These are phyloP conservation scores for Colletotrichum gigasporum DNA, from an alignment of 2,329 filamentous ascomycete species.

Conservation along the genomic window DNA sequence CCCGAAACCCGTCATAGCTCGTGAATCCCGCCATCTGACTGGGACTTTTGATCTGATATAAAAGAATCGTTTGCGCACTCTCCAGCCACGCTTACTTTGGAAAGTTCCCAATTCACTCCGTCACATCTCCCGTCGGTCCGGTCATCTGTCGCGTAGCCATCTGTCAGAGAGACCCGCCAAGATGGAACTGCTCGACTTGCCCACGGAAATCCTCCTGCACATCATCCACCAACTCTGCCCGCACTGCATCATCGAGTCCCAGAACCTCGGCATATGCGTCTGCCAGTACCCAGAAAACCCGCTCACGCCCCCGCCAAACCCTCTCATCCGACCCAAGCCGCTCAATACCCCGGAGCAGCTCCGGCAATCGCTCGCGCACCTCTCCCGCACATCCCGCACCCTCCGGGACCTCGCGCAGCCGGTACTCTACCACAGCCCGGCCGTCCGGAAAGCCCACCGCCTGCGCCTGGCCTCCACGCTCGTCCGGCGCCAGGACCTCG, in stretches of 20 bases:
- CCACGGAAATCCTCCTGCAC: background rate
- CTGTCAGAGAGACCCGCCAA: background rate
- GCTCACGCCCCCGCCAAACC: background rate
- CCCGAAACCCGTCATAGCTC: too few species aligned
- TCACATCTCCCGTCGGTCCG: too few species aligned
- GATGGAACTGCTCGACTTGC: background rate
- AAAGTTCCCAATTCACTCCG: too few species aligned
- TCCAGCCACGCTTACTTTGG: too few species aligned
- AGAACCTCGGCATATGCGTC: background rate
- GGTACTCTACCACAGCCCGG: slow-evolving; percentile 5
- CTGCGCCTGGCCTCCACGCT: slow-evolving; percentile 1
- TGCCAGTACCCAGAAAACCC: slow-evolving; percentile 1
- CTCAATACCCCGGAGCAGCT: background rate
- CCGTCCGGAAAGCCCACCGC: background rate
- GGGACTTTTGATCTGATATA: too few species aligned
- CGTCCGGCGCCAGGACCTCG: background rate
- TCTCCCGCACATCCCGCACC: background rate
- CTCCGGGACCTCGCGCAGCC: background rate
- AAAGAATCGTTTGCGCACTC: too few species aligned
- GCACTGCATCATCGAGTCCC: background rate
- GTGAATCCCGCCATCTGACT: too few species aligned
- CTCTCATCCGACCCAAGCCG: background rate
- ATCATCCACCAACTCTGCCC: slow-evolving; percentile 1
- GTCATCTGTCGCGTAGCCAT: too few species aligned
- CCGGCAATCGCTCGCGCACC: background rate